Conservation (phyloP, 768 basidiomycete species). For the Tephrocybe sp. region DNA sequence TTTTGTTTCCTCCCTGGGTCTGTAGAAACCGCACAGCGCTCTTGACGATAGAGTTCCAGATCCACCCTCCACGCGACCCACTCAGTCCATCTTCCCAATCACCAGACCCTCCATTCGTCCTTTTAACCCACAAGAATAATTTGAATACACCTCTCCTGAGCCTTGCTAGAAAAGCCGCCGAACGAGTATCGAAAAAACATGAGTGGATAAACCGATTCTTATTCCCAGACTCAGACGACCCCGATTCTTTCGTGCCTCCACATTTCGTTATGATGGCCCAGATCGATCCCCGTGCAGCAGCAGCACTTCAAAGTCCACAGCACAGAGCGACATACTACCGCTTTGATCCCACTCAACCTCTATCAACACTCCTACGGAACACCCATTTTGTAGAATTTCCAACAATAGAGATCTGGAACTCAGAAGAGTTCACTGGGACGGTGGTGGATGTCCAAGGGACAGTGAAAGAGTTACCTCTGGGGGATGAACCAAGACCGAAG, state of each 20-base stretch:
- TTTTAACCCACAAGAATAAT: slow-evolving; percentile 66
- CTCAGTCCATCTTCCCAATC: slow-evolving; percentile 36
- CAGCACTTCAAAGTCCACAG: slow-evolving; percentile 15
- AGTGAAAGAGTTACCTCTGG: slow-evolving; percentile 28
- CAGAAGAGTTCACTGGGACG: slow-evolving; percentile 61
- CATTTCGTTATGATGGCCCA: slow-evolving; percentile 58
- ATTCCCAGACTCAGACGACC: slow-evolving; percentile 51
- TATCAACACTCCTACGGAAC: slow-evolving; percentile 48
- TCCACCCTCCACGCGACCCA: slow-evolving; percentile 52
- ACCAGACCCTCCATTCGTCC: slow-evolving; percentile 38
- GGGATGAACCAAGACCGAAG: slow-evolving; percentile 43
- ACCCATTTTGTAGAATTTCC: slow-evolving; percentile 84
- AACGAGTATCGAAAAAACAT: slow-evolving; percentile 34
- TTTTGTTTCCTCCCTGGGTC: not conserved
- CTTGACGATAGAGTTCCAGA: slow-evolving; percentile 71
- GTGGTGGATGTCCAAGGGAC: slow-evolving; percentile 56
- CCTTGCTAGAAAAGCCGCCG: slow-evolving; percentile 36
- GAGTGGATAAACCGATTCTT: slow-evolving; percentile 57
- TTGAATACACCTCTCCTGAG: slow-evolving; percentile 47
- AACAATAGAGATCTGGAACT: slow-evolving; percentile 74
- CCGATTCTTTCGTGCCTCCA: slow-evolving; percentile 53
- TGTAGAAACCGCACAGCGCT: slow-evolving; percentile 63
- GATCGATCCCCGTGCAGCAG: slow-evolving; percentile 34
- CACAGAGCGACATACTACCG: slow-evolving; percentile 48
- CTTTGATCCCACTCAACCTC: slow-evolving; percentile 47